A percentile compares a stretch with the other conserved stretches of the same genome.
These are phyloP conservation scores for Tolypocladium sp. DNA, from an alignment of 2,329 filamentous ascomycete species.

Conservation along the genomic window DNA sequence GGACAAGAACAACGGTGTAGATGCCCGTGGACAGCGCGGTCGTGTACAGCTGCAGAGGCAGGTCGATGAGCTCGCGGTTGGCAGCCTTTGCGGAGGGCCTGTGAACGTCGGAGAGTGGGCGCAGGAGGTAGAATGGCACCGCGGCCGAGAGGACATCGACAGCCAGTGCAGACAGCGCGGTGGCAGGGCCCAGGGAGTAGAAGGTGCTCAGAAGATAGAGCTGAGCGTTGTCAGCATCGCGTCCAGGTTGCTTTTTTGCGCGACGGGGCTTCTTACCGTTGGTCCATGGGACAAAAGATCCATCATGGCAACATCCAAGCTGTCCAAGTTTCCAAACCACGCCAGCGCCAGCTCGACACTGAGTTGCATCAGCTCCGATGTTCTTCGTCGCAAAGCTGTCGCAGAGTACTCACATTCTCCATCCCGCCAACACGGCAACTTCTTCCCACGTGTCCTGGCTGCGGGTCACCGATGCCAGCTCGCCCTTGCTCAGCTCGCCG, in stretches of 20 bases:
- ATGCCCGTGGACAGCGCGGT: slow-evolving; percentile 61
- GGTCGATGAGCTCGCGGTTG: slow-evolving; percentile 59
- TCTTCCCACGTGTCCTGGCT: slow-evolving; percentile 53
- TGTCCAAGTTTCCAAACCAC: slow-evolving; percentile 69
- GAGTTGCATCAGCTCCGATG: slow-evolving; percentile 8
- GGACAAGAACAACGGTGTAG: slow-evolving; percentile 64
- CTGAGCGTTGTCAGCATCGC: slow-evolving; percentile 20
- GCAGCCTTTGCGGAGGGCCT: slow-evolving; percentile 41
- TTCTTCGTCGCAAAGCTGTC: not conserved
- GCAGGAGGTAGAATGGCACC: slow-evolving; percentile 67
- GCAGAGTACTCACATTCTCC: slow-evolving; percentile 41
- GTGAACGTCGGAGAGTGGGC: slow-evolving; percentile 57
- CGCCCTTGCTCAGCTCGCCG: slow-evolving; percentile 49
- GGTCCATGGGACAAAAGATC: slow-evolving; percentile 67
- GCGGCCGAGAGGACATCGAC: slow-evolving; percentile 63
- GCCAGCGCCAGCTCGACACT: slow-evolving; percentile 61
- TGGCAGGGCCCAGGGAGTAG: slow-evolving; percentile 58
- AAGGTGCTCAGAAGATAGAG: slow-evolving; percentile 70
- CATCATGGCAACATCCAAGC: slow-evolving; percentile 57
- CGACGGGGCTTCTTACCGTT: slow-evolving; percentile 30
- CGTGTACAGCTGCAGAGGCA: slow-evolving; percentile 53
- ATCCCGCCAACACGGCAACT: slow-evolving; percentile 42
- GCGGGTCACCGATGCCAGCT: slow-evolving; percentile 60
- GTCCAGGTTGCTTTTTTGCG: not conserved
- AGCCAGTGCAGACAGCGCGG: slow-evolving; percentile 50